Base-by-base conservation (phyloP, 257 asterid species). In the Penstemon davidsonii region DNA sequence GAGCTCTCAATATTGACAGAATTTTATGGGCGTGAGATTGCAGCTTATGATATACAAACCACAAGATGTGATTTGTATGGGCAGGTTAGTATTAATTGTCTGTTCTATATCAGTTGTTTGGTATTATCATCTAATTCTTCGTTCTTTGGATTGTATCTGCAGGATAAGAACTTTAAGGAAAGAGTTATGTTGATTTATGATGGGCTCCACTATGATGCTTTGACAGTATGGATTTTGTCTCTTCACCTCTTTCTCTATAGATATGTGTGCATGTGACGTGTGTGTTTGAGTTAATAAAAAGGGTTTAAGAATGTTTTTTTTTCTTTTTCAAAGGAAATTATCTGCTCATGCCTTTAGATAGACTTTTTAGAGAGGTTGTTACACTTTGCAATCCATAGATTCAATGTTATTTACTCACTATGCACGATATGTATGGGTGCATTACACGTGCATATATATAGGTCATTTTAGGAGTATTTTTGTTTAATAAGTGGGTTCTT, bases 161-260 rank as follows among this genome's bases (percentile, higher is more conserved):
- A 93, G 99, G 96, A 51, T 56, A 83, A 84, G 59, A 85, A 80
- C 66, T 91, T 77, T 73, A 63, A 53, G 18, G 99, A 94, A 84
- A 84, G 99, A 87, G 99, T 78, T 52, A 85, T 94, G 99, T 88
- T 94, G 74, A 85, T 94, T 42, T 88, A 94, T 61, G 99, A 94
- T 68, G 99, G 99, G 62, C 95, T 94, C 62, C 99, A 94, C 73
- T 91, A 94, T 62, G 99, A 94, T 85, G 95, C 99, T 78, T 80
- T 94, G 74, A 92, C 95, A 46, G 99, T 94, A 94, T 53, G 87
- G 41, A 11, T 72, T 70, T 72, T 50, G 53, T 69, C 61, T 72
- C 79, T 73, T 66, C 43, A 55, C 75, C 72, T 55, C 64, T 66
- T 38, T 64, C 54, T 61, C 36, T 60, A 3, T 64, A 52, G 12